phyloP scores from a whole-genome alignment of 345 rosid species.

The Hypericum perforatum region DNA sequence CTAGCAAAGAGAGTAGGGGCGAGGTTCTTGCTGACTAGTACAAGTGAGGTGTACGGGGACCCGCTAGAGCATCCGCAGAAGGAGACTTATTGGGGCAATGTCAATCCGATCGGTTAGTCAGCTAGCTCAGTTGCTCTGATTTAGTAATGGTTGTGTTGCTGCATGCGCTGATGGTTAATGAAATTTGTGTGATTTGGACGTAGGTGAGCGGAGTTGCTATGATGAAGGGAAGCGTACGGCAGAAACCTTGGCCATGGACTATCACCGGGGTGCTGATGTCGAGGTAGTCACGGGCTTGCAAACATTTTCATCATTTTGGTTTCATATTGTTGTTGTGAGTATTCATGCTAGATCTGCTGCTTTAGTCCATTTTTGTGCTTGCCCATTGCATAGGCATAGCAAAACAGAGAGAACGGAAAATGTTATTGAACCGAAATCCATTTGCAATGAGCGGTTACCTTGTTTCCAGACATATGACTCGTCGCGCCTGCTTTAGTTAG shows the following conservation, averaged over 20 bases:
- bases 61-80: conserved; percentile 79
- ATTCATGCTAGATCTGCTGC: neutral
- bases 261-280: neutral
- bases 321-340: neutral
- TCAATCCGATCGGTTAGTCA: conserved; percentile 63
- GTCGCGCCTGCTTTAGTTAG: too few species aligned
- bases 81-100: conserved; percentile 89
- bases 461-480: too few species aligned
- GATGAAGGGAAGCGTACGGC: conserved; percentile 3
- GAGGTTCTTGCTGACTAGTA: conserved; percentile 73
- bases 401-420: too few species aligned
- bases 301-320: neutral
- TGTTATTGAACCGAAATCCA: too few species aligned
- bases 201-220: conserved; percentile 4
- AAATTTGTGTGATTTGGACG: neutral
- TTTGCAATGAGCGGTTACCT: too few species aligned
- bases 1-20: conserved; percentile 77
- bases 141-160: neutral
- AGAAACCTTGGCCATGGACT: conserved; percentile 1
- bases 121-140: neutral
- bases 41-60: conserved; percentile 93
- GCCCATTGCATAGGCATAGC: too few species aligned
- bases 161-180: neutral
- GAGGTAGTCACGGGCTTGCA: neutral
- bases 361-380: neutral